Percentiles rank a stretch among this genome's conserved stretches.
Evolutionary conservation across 2,329 filamentous ascomycete genomes (phyloP).

Genomic region (Xylariaceae sp.): DNA sequence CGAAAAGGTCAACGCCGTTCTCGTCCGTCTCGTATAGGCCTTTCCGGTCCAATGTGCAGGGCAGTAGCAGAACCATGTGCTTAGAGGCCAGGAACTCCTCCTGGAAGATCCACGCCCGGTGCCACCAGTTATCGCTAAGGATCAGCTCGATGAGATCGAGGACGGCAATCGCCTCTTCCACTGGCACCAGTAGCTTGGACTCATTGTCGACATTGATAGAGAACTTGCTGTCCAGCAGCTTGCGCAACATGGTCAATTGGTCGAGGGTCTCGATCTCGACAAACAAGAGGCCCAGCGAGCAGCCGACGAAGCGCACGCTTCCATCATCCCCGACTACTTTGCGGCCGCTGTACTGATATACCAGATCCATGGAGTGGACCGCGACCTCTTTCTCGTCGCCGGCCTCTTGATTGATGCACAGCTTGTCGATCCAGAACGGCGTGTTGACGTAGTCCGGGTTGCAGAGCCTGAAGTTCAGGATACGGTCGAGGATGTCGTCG

Average conservation of each 20-base stretch:
- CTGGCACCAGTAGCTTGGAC: conserved; percentile 1
- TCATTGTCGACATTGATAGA: not conserved
- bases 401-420: conserved; percentile 4
- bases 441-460: conserved; percentile 3
- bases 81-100: conserved; percentile 6
- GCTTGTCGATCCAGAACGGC: conserved; percentile 3
- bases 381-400: conserved; percentile 4
- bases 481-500: conserved; percentile 3
- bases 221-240: conserved; percentile 1
- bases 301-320: conserved; percentile 3
- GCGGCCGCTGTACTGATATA: conserved; percentile 5
- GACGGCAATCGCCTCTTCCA: conserved; percentile 3
- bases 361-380: conserved; percentile 6
- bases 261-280: conserved; percentile 1
- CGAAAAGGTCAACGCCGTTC: conserved; percentile 5
- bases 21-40: conserved; percentile 6
- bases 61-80: conserved; percentile 4
- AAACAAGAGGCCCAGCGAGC: conserved; percentile 5
- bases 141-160: conserved; percentile 4
- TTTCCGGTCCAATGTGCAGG: conserved; percentile 1
- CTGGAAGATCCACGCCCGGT: conserved; percentile 6
- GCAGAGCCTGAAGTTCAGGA: conserved; percentile 3
- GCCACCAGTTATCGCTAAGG: conserved; percentile 7
- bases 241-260: not conserved
- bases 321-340: conserved; percentile 6